These are phyloP conservation scores for Lactarius tabidus DNA, from an alignment of 768 basidiomycete species.

Conservation along the genomic window DNA sequence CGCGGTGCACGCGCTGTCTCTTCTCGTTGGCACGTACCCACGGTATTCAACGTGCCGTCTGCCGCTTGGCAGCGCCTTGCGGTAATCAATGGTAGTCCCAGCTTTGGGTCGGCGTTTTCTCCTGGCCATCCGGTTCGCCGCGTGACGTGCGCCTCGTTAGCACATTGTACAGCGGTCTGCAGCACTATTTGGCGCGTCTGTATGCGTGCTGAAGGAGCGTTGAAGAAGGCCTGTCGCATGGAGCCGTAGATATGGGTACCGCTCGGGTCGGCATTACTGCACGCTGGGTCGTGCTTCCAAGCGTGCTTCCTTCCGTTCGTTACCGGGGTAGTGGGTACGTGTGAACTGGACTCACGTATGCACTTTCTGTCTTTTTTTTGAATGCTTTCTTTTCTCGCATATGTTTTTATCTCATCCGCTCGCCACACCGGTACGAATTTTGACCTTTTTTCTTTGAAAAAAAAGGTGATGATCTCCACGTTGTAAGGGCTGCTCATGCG, in stretches of 20 bases:
- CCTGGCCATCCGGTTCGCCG: too few relatives aligned
- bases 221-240: conserved; percentile 30
- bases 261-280: conserved; percentile 28
- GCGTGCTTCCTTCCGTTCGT: conserved; percentile 30
- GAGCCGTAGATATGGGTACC: conserved; percentile 30
- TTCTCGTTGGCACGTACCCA: too few relatives aligned
- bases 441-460: not conserved
- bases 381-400: not conserved
- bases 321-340: conserved; percentile 1
- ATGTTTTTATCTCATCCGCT: not conserved
- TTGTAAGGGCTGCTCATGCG: too few relatives aligned
- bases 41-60: too few relatives aligned
- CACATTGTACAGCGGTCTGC: too few relatives aligned
- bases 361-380: not conserved
- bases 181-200: too few relatives aligned
- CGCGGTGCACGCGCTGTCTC: too few relatives aligned
- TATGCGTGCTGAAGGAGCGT: too few relatives aligned
- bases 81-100: too few relatives aligned
- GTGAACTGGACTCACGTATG: not conserved
- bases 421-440: not conserved
- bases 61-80: too few relatives aligned
- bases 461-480: not conserved
- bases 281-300: conserved; percentile 29
- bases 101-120: too few relatives aligned
- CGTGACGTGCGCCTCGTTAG: too few relatives aligned